Conservation (phyloP, 768 basidiomycete genomes). For the Suillus discolor region DNA sequence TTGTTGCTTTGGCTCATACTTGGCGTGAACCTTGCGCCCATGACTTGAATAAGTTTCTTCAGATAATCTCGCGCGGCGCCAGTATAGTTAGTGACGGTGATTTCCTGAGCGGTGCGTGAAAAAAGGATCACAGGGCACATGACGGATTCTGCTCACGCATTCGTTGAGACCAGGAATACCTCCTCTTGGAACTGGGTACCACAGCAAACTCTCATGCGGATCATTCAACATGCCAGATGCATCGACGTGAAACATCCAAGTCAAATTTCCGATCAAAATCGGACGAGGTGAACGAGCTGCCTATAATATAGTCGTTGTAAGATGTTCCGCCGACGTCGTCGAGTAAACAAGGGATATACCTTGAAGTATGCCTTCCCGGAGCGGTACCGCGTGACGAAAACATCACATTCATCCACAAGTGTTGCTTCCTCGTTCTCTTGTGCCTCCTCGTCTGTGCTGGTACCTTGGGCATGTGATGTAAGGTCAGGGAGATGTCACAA, state of each 20-base stretch:
- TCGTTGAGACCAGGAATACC: slow-evolving; percentile 59
- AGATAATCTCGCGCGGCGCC: slow-evolving; percentile 87
- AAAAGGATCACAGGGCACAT: slow-evolving; percentile 1
- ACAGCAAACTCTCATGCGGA: slow-evolving; percentile 76
- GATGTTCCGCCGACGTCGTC: not conserved
- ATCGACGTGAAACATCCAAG: slow-evolving; percentile 84
- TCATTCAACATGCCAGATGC: slow-evolving; percentile 58
- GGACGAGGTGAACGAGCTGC: slow-evolving; percentile 45
- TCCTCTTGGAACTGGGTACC: slow-evolving; percentile 76
- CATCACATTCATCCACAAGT: slow-evolving; percentile 57
- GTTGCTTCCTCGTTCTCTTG: slow-evolving; percentile 40
- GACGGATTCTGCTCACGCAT: slow-evolving; percentile 52
- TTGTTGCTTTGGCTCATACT: slow-evolving; percentile 80
- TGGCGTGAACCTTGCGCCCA: slow-evolving; percentile 83
- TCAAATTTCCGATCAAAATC: slow-evolving; percentile 65
- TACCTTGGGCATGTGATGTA: slow-evolving; percentile 18
- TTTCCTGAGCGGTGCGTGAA: slow-evolving; percentile 46
- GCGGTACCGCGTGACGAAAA: slow-evolving; percentile 72
- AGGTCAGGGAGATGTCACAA: not conserved
- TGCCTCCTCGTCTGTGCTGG: slow-evolving; percentile 32
- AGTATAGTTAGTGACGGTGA: slow-evolving; percentile 89
- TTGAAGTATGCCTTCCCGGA: slow-evolving; percentile 69
- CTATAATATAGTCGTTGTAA: slow-evolving; percentile 36
- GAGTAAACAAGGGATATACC: slow-evolving; percentile 41
- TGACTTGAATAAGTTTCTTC: slow-evolving; percentile 73